These are phyloP conservation scores for Cladosporium sp. DNA, from an alignment of 2,329 filamentous ascomycete genomes.

Conservation along the genomic window DNA sequence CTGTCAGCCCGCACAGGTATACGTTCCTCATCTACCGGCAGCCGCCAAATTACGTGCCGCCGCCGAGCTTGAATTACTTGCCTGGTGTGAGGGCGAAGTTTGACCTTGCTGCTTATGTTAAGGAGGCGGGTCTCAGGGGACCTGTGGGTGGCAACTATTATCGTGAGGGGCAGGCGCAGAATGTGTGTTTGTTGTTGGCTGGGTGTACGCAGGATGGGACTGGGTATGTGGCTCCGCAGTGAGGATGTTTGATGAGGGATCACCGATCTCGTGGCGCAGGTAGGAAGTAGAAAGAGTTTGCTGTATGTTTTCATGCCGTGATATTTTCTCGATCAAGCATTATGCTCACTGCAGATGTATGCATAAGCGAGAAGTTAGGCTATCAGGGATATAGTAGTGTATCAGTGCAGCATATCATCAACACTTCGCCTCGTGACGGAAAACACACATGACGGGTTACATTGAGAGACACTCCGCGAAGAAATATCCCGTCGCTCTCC, in stretches of 20 bases:
- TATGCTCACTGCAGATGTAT: not conserved
- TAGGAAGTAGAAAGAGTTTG: not conserved
- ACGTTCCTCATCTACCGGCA: constrained; percentile 25
- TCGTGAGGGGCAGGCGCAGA: not conserved
- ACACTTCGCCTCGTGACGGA: not conserved
- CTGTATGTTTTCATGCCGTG: not conserved
- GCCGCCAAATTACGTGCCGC: constrained; percentile 20
- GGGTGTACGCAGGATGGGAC: constrained; percentile 9
- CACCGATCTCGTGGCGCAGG: no score
- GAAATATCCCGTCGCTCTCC: not conserved
- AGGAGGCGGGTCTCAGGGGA: constrained; percentile 14
- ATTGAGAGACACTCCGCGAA: not conserved
- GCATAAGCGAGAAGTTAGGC: not conserved
- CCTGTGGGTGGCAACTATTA: constrained; percentile 20
- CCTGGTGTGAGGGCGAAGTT: constrained; percentile 19
- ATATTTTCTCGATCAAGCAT: not conserved
- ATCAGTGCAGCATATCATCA: not conserved
- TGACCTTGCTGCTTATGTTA: constrained; percentile 19
- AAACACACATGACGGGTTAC: no score
- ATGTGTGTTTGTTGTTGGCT: not conserved
- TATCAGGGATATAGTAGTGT: not conserved
- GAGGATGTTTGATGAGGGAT: not conserved
- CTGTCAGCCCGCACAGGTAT: constrained; percentile 19
- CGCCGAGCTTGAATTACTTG: constrained; percentile 13
- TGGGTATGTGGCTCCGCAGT: not conserved